Conservation (phyloP, 2,329 filamentous ascomycete species). For the Alternaria gaisen region DNA sequence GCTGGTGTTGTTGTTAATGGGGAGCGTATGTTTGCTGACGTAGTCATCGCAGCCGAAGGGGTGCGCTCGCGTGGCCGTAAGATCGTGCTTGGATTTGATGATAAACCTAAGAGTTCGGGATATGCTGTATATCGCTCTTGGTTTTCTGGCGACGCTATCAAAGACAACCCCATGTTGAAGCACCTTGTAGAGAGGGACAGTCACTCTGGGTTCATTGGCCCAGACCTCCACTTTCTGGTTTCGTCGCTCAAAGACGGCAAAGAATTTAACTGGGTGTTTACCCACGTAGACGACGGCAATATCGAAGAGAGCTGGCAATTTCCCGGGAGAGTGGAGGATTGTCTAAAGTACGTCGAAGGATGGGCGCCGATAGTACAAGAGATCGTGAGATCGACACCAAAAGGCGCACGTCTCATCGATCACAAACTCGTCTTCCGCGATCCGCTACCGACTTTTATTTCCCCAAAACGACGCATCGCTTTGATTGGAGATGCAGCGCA, state of each 20-base stretch:
- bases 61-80: slow-evolving; percentile 62
- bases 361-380: slow-evolving; percentile 44
- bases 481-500: slow-evolving; percentile 64
- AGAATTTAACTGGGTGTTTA: slow-evolving; percentile 51
- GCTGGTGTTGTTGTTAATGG: slow-evolving; percentile 63
- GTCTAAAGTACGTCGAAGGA: slow-evolving; percentile 41
- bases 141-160: slow-evolving; percentile 42
- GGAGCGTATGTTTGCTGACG: slow-evolving; percentile 56
- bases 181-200: slow-evolving; percentile 47
- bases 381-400: slow-evolving; percentile 47
- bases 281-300: slow-evolving; percentile 51
- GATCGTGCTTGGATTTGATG: slow-evolving; percentile 62
- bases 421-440: slow-evolving; percentile 65
- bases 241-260: slow-evolving; percentile 46
- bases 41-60: slow-evolving; percentile 63
- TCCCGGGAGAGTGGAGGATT: slow-evolving; percentile 44
- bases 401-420: slow-evolving; percentile 54
- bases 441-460: slow-evolving; percentile 63
- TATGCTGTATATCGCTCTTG: slow-evolving; percentile 64
- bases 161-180: slow-evolving; percentile 36
- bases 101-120: slow-evolving; percentile 62
- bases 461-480: slow-evolving; percentile 57
- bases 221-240: slow-evolving; percentile 49
- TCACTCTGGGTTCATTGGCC: slow-evolving; percentile 45
- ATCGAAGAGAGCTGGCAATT: slow-evolving; percentile 48